phyloP scores from a whole-genome alignment of 805 yeast species.

The Candida manassasensis region DNA sequence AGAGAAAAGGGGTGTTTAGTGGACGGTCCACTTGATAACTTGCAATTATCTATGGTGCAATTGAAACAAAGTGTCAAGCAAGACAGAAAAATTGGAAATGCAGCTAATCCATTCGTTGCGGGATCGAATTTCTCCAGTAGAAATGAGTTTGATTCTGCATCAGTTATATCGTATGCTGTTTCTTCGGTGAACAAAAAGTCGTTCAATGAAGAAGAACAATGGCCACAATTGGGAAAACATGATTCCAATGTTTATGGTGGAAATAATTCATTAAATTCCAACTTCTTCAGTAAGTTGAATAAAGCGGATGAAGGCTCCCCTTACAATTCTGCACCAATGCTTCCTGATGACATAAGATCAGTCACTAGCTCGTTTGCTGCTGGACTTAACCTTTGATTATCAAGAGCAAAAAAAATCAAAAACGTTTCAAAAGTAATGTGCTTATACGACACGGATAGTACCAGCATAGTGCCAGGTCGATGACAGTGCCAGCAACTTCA shows the following conservation, averaged over 20 bases:
- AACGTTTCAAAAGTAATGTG: no score
- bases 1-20: constrained; percentile 84
- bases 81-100: constrained; percentile 9
- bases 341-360: constrained; percentile 33
- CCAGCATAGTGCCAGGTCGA: no score
- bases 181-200: background rate
- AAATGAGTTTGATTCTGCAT: constrained; percentile 3
- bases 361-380: constrained; percentile 38
- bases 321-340: constrained; percentile 2
- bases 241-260: constrained; percentile 8
- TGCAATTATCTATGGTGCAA: constrained; percentile 68
- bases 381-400: constrained; percentile 19
- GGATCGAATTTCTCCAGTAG: constrained; percentile 9
- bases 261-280: constrained; percentile 19
- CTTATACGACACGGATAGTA: no score
- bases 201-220: constrained; percentile 10
- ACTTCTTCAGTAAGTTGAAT: constrained; percentile 30
- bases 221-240: constrained; percentile 25
- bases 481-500: no score
- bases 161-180: background rate
- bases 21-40: constrained; percentile 79
- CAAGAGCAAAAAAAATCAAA: no score
- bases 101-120: constrained; percentile 8
- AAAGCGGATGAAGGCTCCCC: constrained; percentile 14
- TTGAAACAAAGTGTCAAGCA: constrained; percentile 27